phyloP scores from a whole-genome alignment of 2,329 filamentous ascomycete species.

The Xylaria sp. region DNA sequence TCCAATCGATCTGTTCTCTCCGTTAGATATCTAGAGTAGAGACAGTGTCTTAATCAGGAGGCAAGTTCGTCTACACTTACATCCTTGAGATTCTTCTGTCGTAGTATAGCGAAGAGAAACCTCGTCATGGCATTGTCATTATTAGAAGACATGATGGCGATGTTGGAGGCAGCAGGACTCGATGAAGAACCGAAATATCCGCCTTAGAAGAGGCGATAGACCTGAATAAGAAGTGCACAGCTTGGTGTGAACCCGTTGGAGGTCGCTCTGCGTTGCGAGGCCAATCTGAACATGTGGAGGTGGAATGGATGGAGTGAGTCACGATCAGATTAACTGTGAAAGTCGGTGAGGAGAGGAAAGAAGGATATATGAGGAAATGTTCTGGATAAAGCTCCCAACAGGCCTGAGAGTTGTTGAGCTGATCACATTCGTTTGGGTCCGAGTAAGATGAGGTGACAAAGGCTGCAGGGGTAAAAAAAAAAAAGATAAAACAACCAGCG shows the following conservation, averaged over 20 bases:
- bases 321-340: conserved; percentile 52
- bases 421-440: conserved; percentile 49
- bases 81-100: conserved; percentile 70
- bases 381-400: conserved; percentile 45
- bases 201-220: conserved; percentile 37
- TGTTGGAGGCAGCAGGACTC: conserved; percentile 28
- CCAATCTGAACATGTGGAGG: conserved; percentile 49
- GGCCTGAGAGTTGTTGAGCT: conserved; percentile 43
- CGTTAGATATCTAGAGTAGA: conserved; percentile 35
- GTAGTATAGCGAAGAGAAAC: conserved; percentile 69
- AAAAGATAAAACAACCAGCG: conserved; percentile 39
- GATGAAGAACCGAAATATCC: conserved; percentile 26
- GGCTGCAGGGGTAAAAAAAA: conserved; percentile 43
- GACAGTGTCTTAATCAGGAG: neutral
- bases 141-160: conserved; percentile 62
- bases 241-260: conserved; percentile 41
- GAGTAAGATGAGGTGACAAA: conserved; percentile 45
- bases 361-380: conserved; percentile 53
- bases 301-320: conserved; percentile 54
- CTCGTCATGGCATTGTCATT: conserved; percentile 68
- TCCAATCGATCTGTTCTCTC: conserved; percentile 67
- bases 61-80: conserved; percentile 63
- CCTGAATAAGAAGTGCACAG: conserved; percentile 49
- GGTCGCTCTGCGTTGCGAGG: conserved; percentile 38
- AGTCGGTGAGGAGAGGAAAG: conserved; percentile 55